Evolutionary conservation across 1,139 yeast species (phyloP), one percentile per base, ranked within the genome.

Genomic region (Saccharomycopsis hybrid): DNA sequence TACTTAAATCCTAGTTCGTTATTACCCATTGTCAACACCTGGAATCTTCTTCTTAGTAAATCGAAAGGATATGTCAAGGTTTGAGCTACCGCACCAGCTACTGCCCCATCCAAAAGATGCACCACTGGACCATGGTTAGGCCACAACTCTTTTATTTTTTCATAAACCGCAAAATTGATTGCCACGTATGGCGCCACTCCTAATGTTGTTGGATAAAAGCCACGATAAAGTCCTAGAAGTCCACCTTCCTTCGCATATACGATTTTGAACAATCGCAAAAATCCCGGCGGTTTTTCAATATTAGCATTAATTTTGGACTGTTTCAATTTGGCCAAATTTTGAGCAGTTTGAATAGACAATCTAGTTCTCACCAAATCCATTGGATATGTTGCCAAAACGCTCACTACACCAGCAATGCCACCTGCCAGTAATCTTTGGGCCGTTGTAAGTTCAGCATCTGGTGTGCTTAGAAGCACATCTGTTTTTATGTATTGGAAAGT

Each of bases 141-240:
- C 47, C 48, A 49, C 9, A 41, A 13, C 56, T 85, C 94, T 54
- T 92, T 79, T 58, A 89, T 63, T 54, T 77, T 79, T 61, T 92
- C 97, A 68, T 90, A 92, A 43, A 88, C 79, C 4, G 96, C 85
- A 65, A 92, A 92, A 66, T 90, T 92, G 50, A 92, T 75, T 2
- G 96, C 96, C 42, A 88, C 97, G 60, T 90, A 92, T 1, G 98
- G 97, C 1, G 96, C 97, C n/a, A 92, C 97, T 1, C 97, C 97
- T 56, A 87, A 67, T 2, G 90, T 79, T 0, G 98, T 90, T 5
- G 97, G 97, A 54, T 83, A 71, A 7, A 90, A 71, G 3, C 98
- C 98, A 50, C 92, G 73, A 62, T 87, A 92, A 24, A 90, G 71
- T 0, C 92, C 96, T 3, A 65, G 55, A 4, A 87, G 35, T 0